Evolutionary conservation across 495 filamentous ascomycete genomes (phyloP).

Genomic region (Umbilicaria muhlenbergii): DNA sequence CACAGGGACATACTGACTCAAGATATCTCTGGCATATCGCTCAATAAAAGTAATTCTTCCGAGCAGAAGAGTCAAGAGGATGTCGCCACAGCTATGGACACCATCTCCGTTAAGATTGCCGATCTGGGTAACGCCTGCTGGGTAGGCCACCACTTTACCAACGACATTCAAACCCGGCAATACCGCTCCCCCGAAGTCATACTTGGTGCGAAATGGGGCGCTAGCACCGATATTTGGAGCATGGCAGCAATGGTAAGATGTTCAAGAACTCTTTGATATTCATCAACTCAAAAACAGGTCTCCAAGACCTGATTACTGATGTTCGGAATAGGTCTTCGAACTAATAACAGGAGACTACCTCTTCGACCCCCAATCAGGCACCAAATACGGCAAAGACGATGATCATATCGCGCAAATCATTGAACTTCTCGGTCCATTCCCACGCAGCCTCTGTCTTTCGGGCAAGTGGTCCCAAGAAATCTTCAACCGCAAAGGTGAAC

Average conservation of each 20-base stretch:
- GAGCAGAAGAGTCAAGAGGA: constrained; percentile 31
- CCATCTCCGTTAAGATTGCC: constrained; percentile 97
- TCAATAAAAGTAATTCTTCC: constrained; percentile 52
- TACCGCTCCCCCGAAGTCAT: constrained; percentile 97
- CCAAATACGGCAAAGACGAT: constrained; percentile 99
- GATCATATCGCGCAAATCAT: constrained; percentile 99
- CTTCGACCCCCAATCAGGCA: constrained; percentile 96
- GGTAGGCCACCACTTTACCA: constrained; percentile 97
- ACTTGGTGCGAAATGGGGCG: constrained; percentile 92
- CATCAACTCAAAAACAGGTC: background rate
- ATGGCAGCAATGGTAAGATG: constrained; percentile 90
- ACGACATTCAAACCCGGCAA: constrained; percentile 96
- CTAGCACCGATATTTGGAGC: constrained; percentile 97
- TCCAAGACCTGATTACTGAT: too few relatives aligned
- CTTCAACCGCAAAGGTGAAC: constrained; percentile 93
- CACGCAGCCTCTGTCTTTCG: constrained; percentile 73
- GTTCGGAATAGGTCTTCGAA: constrained; percentile 63
- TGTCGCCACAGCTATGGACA: constrained; percentile 36
- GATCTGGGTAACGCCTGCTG: constrained; percentile 98
- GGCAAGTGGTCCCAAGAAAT: constrained; percentile 99
- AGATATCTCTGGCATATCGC: constrained; percentile 87
- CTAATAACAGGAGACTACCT: constrained; percentile 97
- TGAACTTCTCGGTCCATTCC: constrained; percentile 87
- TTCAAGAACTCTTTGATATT: background rate
- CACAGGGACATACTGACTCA: constrained; percentile 72